phyloP scores from a whole-genome alignment of 352 stramenopile species.

The Phytopythium montanum region DNA sequence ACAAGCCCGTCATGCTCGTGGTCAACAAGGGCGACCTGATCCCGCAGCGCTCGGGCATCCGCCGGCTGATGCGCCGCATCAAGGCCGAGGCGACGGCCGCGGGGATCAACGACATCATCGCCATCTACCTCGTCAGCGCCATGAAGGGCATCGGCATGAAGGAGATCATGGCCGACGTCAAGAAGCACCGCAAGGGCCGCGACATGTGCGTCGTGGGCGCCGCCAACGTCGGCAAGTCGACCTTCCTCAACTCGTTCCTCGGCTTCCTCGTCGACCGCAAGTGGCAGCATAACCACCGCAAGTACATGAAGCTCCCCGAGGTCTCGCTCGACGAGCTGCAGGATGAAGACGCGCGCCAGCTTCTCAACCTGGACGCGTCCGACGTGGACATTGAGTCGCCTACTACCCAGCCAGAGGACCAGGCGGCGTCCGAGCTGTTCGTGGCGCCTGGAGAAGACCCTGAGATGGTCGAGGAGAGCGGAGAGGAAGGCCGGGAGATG shows the following conservation, averaged over 20 bases:
- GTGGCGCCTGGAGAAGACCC: slow-evolving; percentile 52
- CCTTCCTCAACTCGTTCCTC: slow-evolving; percentile 91
- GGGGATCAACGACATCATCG: slow-evolving; percentile 77
- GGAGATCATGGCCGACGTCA: slow-evolving; percentile 79
- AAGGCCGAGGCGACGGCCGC: slow-evolving; percentile 62
- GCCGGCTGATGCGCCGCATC: slow-evolving; percentile 78
- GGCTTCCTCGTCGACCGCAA: slow-evolving; percentile 75
- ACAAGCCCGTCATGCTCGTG: slow-evolving; percentile 88
- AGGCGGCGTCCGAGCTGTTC: slow-evolving; percentile 26
- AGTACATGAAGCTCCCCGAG: slow-evolving; percentile 77
- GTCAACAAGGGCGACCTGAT: slow-evolving; percentile 92
- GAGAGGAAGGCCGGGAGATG: slow-evolving; percentile 66
- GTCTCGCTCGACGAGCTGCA: slow-evolving; percentile 52
- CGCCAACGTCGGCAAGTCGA: slow-evolving; percentile 92
- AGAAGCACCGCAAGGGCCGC: slow-evolving; percentile 67
- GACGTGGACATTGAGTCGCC: slow-evolving; percentile 17
- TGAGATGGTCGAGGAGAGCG: slow-evolving; percentile 64
- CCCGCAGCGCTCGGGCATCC: slow-evolving; percentile 76
- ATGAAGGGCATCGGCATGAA: slow-evolving; percentile 87
- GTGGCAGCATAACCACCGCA: slow-evolving; percentile 84
- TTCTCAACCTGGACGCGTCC: slow-evolving; percentile 54
- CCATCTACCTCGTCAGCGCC: slow-evolving; percentile 78
- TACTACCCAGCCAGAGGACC: neutral
- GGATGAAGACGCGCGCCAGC: slow-evolving; percentile 30
- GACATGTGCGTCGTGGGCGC: slow-evolving; percentile 91